Conservation (phyloP, 192 early-diverging fungal genomes). For the Podila epigama region DNA sequence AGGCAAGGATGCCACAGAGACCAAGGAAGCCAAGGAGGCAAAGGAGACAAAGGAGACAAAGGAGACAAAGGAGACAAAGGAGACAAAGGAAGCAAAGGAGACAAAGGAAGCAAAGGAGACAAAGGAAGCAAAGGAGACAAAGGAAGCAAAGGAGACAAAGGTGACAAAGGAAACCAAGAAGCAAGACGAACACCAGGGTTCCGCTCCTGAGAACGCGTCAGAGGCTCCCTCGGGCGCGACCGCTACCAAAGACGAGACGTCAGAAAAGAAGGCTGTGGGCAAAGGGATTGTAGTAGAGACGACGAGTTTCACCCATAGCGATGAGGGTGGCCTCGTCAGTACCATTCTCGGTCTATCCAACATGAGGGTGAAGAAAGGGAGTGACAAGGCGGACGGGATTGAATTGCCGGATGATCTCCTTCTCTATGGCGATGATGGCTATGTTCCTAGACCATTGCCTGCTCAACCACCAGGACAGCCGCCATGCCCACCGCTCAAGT, state of each 20-base stretch:
- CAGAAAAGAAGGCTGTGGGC: too few relatives aligned
- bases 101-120: too few relatives aligned
- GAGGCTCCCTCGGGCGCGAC: too few relatives aligned
- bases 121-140: too few relatives aligned
- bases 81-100: too few relatives aligned
- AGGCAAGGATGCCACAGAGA: background rate
- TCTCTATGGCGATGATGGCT: background rate
- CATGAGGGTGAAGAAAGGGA: background rate
- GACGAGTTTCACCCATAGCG: background rate
- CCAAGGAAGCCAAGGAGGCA: background rate
- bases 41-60: background rate
- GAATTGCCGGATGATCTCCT: background rate
- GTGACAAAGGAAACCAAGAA: too few relatives aligned
- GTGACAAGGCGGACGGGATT: background rate
- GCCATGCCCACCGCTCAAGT: background rate
- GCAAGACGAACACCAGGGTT: too few relatives aligned
- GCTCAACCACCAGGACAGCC: background rate
- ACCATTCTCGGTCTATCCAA: background rate
- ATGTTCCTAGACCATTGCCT: background rate
- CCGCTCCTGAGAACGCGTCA: too few relatives aligned
- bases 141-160: too few relatives aligned
- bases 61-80: too few relatives aligned
- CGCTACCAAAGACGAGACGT: too few relatives aligned
- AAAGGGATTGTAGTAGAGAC: background rate
- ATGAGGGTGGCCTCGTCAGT: background rate